phyloP scores from a whole-genome alignment of 1,284 basidiomycete species.

The Coniferiporia sulphurascens region DNA sequence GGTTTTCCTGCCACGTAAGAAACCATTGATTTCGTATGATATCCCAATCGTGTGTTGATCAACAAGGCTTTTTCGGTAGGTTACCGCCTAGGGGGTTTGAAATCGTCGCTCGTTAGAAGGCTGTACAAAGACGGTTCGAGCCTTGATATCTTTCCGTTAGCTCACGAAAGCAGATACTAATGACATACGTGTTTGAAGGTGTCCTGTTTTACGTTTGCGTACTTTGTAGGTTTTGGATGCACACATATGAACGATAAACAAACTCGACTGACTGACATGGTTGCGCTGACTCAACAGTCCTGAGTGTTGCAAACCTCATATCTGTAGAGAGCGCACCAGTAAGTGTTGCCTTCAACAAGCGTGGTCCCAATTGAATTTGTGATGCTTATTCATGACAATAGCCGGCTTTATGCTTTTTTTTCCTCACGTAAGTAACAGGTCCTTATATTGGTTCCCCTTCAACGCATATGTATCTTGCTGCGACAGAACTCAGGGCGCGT shows the following conservation, averaged over 20 bases:
- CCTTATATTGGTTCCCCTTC: no score
- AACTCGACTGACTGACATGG: no score
- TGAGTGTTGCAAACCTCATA: not conserved
- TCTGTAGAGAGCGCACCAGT: not conserved
- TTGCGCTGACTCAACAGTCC: not conserved
- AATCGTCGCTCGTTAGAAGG: not conserved
- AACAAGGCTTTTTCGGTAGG: not conserved
- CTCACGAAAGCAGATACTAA: not conserved
- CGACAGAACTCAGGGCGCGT: not conserved
- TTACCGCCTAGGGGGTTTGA: not conserved
- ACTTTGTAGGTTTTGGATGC: not conserved
- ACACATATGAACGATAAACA: not conserved
- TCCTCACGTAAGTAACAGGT: not conserved
- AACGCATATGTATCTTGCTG: not conserved
- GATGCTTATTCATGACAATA: not conserved
- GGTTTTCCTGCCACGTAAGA: not conserved
- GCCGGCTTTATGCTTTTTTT: not conserved
- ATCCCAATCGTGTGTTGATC: no score
- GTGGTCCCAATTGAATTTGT: not conserved
- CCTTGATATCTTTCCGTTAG: not conserved
- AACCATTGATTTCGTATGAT: not conserved
- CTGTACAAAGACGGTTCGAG: not conserved
- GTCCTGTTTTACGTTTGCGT: not conserved
- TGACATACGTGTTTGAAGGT: not conserved
- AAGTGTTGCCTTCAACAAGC: not conserved